phyloP scores from a whole-genome alignment of 345 rosid genomes.

The Populus ilicifolia region DNA sequence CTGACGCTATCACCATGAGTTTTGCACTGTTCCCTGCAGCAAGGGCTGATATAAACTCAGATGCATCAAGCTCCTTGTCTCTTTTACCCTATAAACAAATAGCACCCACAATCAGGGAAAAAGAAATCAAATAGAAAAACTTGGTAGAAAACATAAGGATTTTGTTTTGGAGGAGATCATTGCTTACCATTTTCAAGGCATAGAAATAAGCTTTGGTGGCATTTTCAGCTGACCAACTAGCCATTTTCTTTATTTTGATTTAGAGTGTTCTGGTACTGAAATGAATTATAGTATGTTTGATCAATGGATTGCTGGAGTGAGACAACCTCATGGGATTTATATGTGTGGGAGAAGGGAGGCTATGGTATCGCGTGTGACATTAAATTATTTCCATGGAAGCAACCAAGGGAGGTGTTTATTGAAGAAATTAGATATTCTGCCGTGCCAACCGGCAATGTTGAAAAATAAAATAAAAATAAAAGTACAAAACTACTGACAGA shows the following conservation, averaged over 20 bases:
- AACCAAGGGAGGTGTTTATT: slow-evolving; percentile 29
- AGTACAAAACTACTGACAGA: slow-evolving; percentile 5
- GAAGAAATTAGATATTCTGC: slow-evolving; percentile 9
- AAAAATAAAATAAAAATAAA: not conserved
- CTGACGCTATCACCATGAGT: slow-evolving; percentile 40
- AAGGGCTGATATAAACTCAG: slow-evolving; percentile 56
- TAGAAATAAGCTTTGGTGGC: slow-evolving; percentile 54
- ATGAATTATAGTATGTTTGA: not conserved
- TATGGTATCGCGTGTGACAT: not conserved
- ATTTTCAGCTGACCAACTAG: slow-evolving; percentile 55
- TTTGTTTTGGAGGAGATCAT: not conserved
- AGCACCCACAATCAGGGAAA: not conserved
- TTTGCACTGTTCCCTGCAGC: slow-evolving; percentile 54
- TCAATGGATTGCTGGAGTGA: not conserved
- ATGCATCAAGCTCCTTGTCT: slow-evolving; percentile 44
- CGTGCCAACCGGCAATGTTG: slow-evolving; percentile 16
- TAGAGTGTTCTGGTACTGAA: not conserved
- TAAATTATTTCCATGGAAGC: slow-evolving; percentile 13
- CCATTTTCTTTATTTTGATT: slow-evolving; percentile 11
- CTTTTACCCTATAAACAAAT: slow-evolving; percentile 31
- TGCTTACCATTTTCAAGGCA: slow-evolving; percentile 43
- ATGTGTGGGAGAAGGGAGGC: not conserved
- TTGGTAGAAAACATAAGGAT: too few species aligned
- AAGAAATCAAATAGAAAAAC: not conserved
- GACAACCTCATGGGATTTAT: not conserved